A percentile compares a stretch with the other conserved stretches of the same genome.
Evolutionary conservation across 140 eudicot genomes (phyloP).

Genomic region (Erigeron philadelphicus): DNA sequence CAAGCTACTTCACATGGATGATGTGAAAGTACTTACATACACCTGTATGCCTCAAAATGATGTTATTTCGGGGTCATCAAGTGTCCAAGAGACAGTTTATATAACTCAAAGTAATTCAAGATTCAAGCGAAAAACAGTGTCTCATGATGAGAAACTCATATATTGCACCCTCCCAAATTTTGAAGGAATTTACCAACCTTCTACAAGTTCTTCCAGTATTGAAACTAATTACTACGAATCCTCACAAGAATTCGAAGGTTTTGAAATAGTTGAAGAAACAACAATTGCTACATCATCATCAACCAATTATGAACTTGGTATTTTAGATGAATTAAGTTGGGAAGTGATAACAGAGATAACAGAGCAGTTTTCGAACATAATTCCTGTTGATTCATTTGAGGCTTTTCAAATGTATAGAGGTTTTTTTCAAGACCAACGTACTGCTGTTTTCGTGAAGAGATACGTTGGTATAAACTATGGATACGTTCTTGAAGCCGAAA

Average conservation of each 20-base stretch:
- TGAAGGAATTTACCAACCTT: slow-evolving; percentile 37
- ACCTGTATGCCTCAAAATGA: slow-evolving; percentile 23
- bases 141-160: slow-evolving; percentile 24
- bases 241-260: slow-evolving; percentile 18
- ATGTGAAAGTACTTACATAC: slow-evolving; percentile 24
- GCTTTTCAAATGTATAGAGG: slow-evolving; percentile 35
- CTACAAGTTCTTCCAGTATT: slow-evolving; percentile 33
- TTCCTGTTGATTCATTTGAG: slow-evolving; percentile 20
- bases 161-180: slow-evolving; percentile 37
- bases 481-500: slow-evolving; percentile 40
- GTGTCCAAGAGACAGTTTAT: neutral
- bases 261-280: neutral
- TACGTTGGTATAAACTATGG: slow-evolving; percentile 25
- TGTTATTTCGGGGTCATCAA: slow-evolving; percentile 21
- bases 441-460: slow-evolving; percentile 34
- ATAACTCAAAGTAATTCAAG: slow-evolving; percentile 6
- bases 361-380: slow-evolving; percentile 26
- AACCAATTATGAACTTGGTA: neutral
- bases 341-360: slow-evolving; percentile 45
- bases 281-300: neutral
- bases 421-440: slow-evolving; percentile 14
- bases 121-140: slow-evolving; percentile 12
- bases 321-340: slow-evolving; percentile 38
- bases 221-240: slow-evolving; percentile 26
- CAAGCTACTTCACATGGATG: slow-evolving; percentile 14